phyloP scores from a whole-genome alignment of 345 rosid species.

The Turritis glabra region DNA sequence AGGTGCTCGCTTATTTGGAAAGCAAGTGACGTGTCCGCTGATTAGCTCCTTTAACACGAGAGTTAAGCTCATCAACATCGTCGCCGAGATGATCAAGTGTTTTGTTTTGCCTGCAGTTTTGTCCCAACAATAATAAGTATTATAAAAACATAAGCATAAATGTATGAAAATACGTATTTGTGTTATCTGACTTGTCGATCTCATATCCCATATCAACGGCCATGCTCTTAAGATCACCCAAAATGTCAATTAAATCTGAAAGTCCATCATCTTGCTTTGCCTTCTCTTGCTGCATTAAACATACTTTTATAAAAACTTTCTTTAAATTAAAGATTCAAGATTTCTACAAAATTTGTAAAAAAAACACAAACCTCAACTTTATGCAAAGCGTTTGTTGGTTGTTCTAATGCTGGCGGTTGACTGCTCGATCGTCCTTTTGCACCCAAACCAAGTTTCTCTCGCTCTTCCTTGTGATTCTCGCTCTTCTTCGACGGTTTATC shows the following conservation, averaged over 20 bases:
- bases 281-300: slow-evolving; percentile 63
- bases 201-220: slow-evolving; percentile 94
- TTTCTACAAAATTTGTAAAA: background rate
- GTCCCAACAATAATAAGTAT: slow-evolving; percentile 7
- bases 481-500: slow-evolving; percentile 55
- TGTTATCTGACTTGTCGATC: slow-evolving; percentile 59
- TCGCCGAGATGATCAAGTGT: slow-evolving; percentile 72
- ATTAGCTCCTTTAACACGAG: slow-evolving; percentile 86
- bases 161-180: background rate
- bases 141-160: background rate
- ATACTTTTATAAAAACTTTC: background rate
- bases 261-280: slow-evolving; percentile 85
- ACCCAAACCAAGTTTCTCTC: slow-evolving; percentile 73
- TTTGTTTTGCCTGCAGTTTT: slow-evolving; percentile 85
- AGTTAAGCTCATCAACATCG: slow-evolving; percentile 81
- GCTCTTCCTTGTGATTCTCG: slow-evolving; percentile 52
- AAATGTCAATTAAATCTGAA: slow-evolving; percentile 66
- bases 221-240: slow-evolving; percentile 93
- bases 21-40: slow-evolving; percentile 77
- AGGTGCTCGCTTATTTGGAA: slow-evolving; percentile 49
- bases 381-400: slow-evolving; percentile 63
- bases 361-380: slow-evolving; percentile 70
- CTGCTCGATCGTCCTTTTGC: slow-evolving; percentile 47
- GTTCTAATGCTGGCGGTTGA: slow-evolving; percentile 47
- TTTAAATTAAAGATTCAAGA: background rate